phyloP scores from a whole-genome alignment of 495 filamentous ascomycete genomes.

The Glutinoglossum americanum region DNA sequence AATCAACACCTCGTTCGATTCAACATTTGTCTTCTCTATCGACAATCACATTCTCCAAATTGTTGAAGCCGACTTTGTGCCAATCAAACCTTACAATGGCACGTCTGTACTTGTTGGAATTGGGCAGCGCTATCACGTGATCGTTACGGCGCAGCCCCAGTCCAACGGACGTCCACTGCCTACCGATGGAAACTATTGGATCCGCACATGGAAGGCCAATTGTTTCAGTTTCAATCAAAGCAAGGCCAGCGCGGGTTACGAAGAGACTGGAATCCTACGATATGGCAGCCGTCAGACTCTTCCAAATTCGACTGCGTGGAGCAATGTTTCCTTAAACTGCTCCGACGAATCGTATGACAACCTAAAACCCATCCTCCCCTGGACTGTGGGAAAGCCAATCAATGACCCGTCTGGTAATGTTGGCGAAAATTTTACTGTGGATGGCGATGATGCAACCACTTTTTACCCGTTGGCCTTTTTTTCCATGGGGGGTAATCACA shows the following conservation, averaged over 20 bases:
- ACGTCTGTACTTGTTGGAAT: constrained; percentile 32
- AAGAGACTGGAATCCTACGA: constrained; percentile 26
- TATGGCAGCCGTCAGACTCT: constrained; percentile 19
- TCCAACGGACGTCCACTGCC: background rate
- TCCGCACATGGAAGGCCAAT: constrained; percentile 14
- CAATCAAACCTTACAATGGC: constrained; percentile 25
- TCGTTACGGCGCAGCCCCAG: constrained; percentile 32
- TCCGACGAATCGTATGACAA: constrained; percentile 1
- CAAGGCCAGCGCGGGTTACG: background rate
- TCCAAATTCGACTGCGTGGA: background rate
- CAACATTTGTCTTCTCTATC: constrained; percentile 26
- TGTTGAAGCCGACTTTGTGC: constrained; percentile 28
- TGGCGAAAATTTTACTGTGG: background rate
- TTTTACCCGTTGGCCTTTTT: background rate
- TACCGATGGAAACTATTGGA: constrained; percentile 36
- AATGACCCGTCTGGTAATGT: background rate
- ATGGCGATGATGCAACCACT: background rate
- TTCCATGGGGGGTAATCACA: background rate
- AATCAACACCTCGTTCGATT: constrained; percentile 33
- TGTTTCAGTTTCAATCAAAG: background rate
- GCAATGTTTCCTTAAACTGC: background rate
- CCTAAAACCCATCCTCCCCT: constrained; percentile 1
- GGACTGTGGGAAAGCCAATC: background rate
- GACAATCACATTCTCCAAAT: constrained; percentile 30
- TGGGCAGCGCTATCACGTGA: constrained; percentile 49